Percentiles rank a stretch among this genome's conserved stretches.
phyloP scores from a whole-genome alignment of 2,329 filamentous ascomycete species.

The Sarocladiaceae sp. region DNA sequence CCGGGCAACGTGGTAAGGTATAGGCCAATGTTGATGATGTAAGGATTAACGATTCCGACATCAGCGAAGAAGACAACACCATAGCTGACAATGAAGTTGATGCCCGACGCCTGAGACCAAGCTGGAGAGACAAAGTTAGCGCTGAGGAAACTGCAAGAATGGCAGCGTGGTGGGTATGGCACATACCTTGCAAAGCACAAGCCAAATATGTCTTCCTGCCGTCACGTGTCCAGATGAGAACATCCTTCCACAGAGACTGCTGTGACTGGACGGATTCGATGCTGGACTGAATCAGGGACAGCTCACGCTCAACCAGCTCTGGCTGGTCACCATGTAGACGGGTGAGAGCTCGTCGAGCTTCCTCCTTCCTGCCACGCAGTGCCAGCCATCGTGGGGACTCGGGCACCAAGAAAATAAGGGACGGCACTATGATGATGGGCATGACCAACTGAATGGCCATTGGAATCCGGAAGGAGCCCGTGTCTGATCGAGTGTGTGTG shows the following conservation, averaged over 20 bases:
- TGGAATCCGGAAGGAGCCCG: conserved; percentile 20
- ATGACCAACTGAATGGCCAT: conserved; percentile 26
- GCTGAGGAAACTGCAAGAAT: background rate
- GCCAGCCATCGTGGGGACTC: conserved; percentile 42
- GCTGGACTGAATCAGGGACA: background rate
- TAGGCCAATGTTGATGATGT: background rate
- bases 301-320: conserved; percentile 17
- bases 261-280: background rate
- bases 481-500: background rate
- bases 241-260: background rate
- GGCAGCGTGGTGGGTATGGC: background rate
- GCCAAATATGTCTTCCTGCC: background rate
- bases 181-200: conserved; percentile 1
- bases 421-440: conserved; percentile 43
- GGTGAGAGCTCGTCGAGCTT: conserved; percentile 19
- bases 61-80: conserved; percentile 1
- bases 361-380: conserved; percentile 28
- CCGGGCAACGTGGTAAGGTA: background rate
- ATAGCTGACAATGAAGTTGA: conserved; percentile 2
- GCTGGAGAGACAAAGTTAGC: background rate
- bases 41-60: background rate
- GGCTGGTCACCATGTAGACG: conserved; percentile 20
- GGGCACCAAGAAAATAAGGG: conserved; percentile 46
- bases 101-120: background rate
- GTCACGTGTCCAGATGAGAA: background rate